Evolutionary conservation across 768 basidiomycete species (phyloP).

Genomic region (Trichaptum fuscoviolaceum): DNA sequence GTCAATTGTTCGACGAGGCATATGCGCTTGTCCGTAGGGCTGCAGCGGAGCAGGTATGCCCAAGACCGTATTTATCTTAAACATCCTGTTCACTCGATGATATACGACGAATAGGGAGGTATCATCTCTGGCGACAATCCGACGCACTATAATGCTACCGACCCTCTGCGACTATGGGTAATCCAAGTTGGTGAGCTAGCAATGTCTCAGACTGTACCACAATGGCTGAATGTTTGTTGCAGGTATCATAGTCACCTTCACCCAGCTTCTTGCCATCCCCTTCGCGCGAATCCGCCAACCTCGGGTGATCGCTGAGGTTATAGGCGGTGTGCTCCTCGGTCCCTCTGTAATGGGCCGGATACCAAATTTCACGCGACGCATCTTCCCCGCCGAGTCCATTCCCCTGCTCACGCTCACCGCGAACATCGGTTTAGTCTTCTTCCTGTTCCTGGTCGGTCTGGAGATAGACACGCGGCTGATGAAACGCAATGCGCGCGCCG

Average conservation of each 20-base stretch:
- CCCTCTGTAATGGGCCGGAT: slow-evolving; percentile 75
- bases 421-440: slow-evolving; percentile 71
- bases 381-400: slow-evolving; percentile 41
- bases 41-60: slow-evolving; percentile 43
- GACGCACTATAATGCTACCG: slow-evolving; percentile 45
- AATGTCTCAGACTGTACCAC: background rate
- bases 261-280: slow-evolving; percentile 62
- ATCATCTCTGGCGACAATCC: slow-evolving; percentile 78
- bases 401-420: slow-evolving; percentile 64
- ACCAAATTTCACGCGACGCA: slow-evolving; percentile 56
- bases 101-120: slow-evolving; percentile 48
- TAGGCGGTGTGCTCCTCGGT: slow-evolving; percentile 77
- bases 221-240: slow-evolving; percentile 11
- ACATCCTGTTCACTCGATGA: background rate
- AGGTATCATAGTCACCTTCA: slow-evolving; percentile 80
- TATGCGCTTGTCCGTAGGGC: slow-evolving; percentile 35
- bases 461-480: slow-evolving; percentile 76
- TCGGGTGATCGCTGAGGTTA: slow-evolving; percentile 88
- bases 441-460: slow-evolving; percentile 79
- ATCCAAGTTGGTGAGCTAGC: slow-evolving; percentile 60
- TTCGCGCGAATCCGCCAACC: slow-evolving; percentile 78
- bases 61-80: slow-evolving; percentile 6
- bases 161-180: slow-evolving; percentile 75
- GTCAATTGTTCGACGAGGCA: slow-evolving; percentile 25
- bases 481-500: slow-evolving; percentile 53